A percentile compares a stretch with the other conserved stretches of the same genome.
Evolutionary conservation across 192 early-diverging fungal genomes (phyloP).

Genomic region (Cladochytrium replicatum): DNA sequence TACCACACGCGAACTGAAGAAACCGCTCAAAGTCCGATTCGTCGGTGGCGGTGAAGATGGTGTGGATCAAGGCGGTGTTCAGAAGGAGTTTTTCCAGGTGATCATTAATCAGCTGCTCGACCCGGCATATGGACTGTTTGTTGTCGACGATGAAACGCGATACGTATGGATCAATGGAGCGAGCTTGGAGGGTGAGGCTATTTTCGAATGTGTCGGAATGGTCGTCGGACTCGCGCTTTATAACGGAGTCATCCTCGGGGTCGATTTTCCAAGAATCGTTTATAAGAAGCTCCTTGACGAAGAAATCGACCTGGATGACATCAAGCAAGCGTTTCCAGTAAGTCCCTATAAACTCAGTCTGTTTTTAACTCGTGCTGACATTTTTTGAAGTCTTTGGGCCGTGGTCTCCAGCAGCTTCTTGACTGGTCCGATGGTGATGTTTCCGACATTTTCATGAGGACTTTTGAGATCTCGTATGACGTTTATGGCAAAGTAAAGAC

Average conservation of each 20-base stretch:
- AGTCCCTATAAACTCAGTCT: conserved; percentile 7
- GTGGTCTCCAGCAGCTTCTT: conserved; percentile 69
- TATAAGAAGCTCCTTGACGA: conserved; percentile 62
- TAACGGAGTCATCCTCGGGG: conserved; percentile 71
- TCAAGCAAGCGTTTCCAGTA: conserved; percentile 55
- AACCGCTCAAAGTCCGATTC: conserved; percentile 78
- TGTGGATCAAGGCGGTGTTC: conserved; percentile 91
- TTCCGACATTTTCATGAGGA: conserved; percentile 68
- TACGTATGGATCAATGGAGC: conserved; percentile 69
- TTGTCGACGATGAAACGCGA: conserved; percentile 48
- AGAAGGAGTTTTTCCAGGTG: conserved; percentile 89
- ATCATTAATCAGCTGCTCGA: conserved; percentile 64
- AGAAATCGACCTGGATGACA: conserved; percentile 29
- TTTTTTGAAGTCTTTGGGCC: conserved; percentile 41
- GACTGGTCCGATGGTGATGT: conserved; percentile 69
- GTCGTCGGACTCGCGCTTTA: conserved; percentile 86
- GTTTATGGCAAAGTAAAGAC: conserved; percentile 39
- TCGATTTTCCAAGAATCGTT: conserved; percentile 62
- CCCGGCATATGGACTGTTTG: conserved; percentile 69
- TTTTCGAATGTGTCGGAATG: conserved; percentile 80
- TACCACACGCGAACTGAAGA: conserved; percentile 47
- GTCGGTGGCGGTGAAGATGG: conserved; percentile 84
- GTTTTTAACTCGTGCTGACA: not conserved
- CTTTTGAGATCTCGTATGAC: conserved; percentile 72
- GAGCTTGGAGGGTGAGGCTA: conserved; percentile 35